phyloP scores from a whole-genome alignment of 495 filamentous ascomycete genomes.

The Penicillium coffeae region DNA sequence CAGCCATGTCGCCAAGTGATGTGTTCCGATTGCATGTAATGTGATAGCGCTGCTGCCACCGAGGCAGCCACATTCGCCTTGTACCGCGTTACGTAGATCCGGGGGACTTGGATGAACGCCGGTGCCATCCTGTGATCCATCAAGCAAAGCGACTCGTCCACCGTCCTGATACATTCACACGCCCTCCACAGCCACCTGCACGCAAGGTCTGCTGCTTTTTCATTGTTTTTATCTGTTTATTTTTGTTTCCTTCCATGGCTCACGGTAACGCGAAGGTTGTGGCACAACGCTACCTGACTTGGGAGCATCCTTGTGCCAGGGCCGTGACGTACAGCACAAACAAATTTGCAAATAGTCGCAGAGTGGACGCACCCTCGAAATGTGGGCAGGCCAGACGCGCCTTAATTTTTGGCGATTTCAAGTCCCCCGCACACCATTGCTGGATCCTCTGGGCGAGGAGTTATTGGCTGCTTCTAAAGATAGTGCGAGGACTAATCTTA shows the following conservation, averaged over 20 bases:
- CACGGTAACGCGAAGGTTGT: constrained; percentile 9
- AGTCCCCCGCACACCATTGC: too few relatives aligned
- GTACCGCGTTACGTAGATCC: constrained; percentile 24
- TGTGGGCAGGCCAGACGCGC: too few relatives aligned
- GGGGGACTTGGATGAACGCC: constrained; percentile 8
- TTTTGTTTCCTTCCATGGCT: too few relatives aligned
- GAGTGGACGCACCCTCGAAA: too few relatives aligned
- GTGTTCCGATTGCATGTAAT: constrained; percentile 24
- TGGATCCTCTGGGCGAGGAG: constrained; percentile 3
- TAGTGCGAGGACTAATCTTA: too few relatives aligned
- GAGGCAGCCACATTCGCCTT: not conserved
- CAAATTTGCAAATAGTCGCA: not conserved
- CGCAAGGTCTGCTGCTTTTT: constrained; percentile 18
- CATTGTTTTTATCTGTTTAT: not conserved
- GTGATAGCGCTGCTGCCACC: constrained; percentile 16
- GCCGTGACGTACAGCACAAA: too few relatives aligned
- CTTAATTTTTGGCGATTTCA: too few relatives aligned
- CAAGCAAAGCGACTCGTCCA: constrained; percentile 9
- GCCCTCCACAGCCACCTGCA: constrained; percentile 11
- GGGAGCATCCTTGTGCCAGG: too few relatives aligned
- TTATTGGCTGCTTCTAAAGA: constrained; percentile 29
- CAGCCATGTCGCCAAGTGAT: constrained; percentile 27
- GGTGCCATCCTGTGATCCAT: constrained; percentile 18
- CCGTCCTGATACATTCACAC: not conserved
- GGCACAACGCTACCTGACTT: constrained; percentile 13